These are phyloP conservation scores for Gastroboletus turbinatus DNA, from an alignment of 1,284 basidiomycete genomes.

Conservation along the genomic window DNA sequence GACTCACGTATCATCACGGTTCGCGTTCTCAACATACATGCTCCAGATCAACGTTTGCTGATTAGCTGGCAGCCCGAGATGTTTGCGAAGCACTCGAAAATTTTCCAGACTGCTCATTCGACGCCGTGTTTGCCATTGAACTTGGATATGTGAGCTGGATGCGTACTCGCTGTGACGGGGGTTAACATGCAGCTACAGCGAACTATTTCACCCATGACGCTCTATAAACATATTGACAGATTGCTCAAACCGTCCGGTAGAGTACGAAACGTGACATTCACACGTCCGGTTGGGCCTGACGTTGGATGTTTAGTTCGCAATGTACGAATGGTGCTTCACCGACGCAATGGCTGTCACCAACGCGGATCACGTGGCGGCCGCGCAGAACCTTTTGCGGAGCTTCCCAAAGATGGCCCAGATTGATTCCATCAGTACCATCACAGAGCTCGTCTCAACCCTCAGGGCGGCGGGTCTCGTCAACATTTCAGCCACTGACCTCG, in stretches of 20 bases:
- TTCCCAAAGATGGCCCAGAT: constrained; percentile 2
- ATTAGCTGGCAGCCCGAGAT: not conserved
- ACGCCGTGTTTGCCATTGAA: constrained; percentile 11
- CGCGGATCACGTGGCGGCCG: constrained; percentile 1
- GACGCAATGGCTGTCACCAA: constrained; percentile 7
- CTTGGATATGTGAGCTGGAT: constrained; percentile 7
- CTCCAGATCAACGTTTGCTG: not conserved
- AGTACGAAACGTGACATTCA: not conserved
- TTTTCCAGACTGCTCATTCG: constrained; percentile 10
- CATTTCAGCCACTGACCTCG: constrained; percentile 5
- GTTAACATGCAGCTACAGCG: not conserved
- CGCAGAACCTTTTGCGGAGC: constrained; percentile 2
- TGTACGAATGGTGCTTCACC: constrained; percentile 16
- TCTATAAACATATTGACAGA: constrained; percentile 8
- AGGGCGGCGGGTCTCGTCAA: constrained; percentile 5
- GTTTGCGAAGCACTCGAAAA: constrained; percentile 4
- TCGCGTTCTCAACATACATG: not conserved
- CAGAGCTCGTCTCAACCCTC: not conserved
- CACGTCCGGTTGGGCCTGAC: not conserved
- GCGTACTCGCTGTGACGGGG: not conserved
- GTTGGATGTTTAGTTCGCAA: constrained; percentile 6
- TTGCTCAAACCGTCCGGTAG: constrained; percentile 13
- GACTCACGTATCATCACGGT: constrained; percentile 7
- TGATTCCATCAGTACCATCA: constrained; percentile 1
- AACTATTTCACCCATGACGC: not conserved